Conservation (phyloP, 495 filamentous ascomycete genomes). For the Evernia prunastri region DNA sequence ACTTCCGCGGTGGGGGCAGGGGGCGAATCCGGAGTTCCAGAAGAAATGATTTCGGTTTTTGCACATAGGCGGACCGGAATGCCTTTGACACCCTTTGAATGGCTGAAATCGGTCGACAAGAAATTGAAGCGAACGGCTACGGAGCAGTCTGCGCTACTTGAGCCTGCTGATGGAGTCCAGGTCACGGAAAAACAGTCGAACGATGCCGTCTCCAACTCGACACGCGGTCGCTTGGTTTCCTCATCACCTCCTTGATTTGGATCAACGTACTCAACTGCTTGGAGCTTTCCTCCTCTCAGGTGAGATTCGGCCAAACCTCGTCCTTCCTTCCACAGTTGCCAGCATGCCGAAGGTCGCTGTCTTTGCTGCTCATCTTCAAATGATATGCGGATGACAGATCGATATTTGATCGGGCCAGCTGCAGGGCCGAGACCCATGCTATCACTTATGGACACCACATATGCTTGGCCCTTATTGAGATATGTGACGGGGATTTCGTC, state of each 20-base stretch:
- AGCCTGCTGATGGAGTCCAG: slow-evolving; percentile 66
- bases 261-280: slow-evolving; percentile 92
- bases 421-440: slow-evolving; percentile 35
- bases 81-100: slow-evolving; percentile 96
- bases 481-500: slow-evolving; percentile 93
- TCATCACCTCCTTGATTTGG: slow-evolving; percentile 60
- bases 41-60: slow-evolving; percentile 64
- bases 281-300: slow-evolving; percentile 75
- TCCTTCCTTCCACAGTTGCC: slow-evolving; percentile 95
- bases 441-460: slow-evolving; percentile 73
- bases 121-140: slow-evolving; percentile 95
- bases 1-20: slow-evolving; percentile 54
- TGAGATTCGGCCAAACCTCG: slow-evolving; percentile 84
- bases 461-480: slow-evolving; percentile 94
- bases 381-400: slow-evolving; percentile 83
- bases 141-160: slow-evolving; percentile 59
- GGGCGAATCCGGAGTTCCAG: slow-evolving; percentile 35
- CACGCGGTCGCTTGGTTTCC: slow-evolving; percentile 61
- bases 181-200: slow-evolving; percentile 89
- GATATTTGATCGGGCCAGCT: slow-evolving; percentile 53
- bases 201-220: slow-evolving; percentile 74
- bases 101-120: slow-evolving; percentile 94
- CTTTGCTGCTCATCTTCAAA: slow-evolving; percentile 93
- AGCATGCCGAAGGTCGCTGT: slow-evolving; percentile 71
- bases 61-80: slow-evolving; percentile 88